Base-by-base conservation (phyloP, 129 eudicot species). In the Pulicaria dysenterica region DNA sequence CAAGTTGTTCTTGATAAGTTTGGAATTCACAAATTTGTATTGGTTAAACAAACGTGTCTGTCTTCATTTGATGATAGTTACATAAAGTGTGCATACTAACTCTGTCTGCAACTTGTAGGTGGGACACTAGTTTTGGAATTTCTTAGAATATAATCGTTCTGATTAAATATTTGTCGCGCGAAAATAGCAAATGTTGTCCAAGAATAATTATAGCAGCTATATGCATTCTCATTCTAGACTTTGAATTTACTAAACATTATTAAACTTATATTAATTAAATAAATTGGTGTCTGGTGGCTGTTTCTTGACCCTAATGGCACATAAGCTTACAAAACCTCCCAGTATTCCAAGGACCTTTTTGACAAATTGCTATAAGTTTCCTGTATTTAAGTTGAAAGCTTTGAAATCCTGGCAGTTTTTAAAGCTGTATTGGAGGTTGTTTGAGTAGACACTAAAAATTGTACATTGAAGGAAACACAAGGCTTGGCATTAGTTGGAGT, bases 171-270 rank as follows among this genome's bases (percentile, higher is more conserved):
- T 53, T 74, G 10, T 46, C 19, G 69, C 47, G 55, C n/a, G 7
- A 58, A 58, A 39, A 58, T 67, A 67, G 75, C 46, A 39, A 61
- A 67, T 2, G 63, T 39, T 46, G 67, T 68, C 48, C 42, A 40
- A 55, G 76, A 69, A 69, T 69, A 24, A 8, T 17, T 50, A 77
- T 69, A 77, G 81, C 34, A 46, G 76, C 64, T 69, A 69, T 50
- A 59, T 37, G 49, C 47, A 50, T 70, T 60, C 37, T 49, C 58
- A 61, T 77, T 50, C 42, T 31, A 49, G 64, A 14, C 48, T 41
- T 77, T 55, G 61, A 68, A 39, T 38, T 19, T 14, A 49, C 8
- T 57, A 48, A 40, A 51, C 39, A 51, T 7, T 67, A 41, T 6
- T 51, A n/a, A n/a, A n/a, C n/a, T n/a, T n/a, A n/a, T n/a, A n/a